A percentile compares a stretch with the other conserved stretches of the same genome.
phyloP scores from a whole-genome alignment of 2,329 filamentous ascomycete genomes.

The Fusarium tricinctum region DNA sequence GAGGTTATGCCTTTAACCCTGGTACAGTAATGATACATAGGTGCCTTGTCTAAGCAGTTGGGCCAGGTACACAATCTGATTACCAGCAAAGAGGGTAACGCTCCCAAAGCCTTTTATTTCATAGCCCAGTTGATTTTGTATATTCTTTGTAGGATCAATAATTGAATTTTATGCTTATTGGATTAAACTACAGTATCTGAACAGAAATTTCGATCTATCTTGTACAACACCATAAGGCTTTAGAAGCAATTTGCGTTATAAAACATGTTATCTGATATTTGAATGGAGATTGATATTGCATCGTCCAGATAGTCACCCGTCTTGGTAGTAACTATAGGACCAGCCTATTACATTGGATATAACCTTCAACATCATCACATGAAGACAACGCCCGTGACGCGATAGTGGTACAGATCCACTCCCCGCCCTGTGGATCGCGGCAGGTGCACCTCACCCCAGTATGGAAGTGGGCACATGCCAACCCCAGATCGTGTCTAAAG shows the following conservation, averaged over 20 bases:
- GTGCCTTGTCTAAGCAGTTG: background rate
- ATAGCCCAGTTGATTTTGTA: background rate
- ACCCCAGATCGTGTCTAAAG: slow-evolving; percentile 37
- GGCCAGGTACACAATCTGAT: background rate
- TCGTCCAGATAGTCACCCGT: too few relatives aligned
- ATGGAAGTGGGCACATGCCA: slow-evolving; percentile 41
- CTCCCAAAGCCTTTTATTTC: too few relatives aligned
- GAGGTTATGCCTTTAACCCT: background rate
- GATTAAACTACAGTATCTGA: background rate
- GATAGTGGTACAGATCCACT: slow-evolving; percentile 32
- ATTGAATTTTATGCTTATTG: background rate
- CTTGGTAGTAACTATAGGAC: background rate
- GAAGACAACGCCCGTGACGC: slow-evolving; percentile 36
- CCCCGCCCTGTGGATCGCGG: slow-evolving; percentile 39
- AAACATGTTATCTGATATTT: background rate
- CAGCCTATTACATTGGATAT: background rate
- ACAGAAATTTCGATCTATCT: background rate
- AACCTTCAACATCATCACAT: slow-evolving; percentile 29
- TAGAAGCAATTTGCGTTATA: background rate
- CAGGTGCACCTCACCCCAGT: slow-evolving; percentile 35
- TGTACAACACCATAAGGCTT: background rate
- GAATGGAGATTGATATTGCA: background rate
- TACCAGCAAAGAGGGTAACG: background rate
- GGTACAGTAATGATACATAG: background rate
- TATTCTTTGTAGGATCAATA: background rate